Evolutionary conservation across 768 basidiomycete genomes (phyloP).

Genomic region (Hirschioporus abietinus): DNA sequence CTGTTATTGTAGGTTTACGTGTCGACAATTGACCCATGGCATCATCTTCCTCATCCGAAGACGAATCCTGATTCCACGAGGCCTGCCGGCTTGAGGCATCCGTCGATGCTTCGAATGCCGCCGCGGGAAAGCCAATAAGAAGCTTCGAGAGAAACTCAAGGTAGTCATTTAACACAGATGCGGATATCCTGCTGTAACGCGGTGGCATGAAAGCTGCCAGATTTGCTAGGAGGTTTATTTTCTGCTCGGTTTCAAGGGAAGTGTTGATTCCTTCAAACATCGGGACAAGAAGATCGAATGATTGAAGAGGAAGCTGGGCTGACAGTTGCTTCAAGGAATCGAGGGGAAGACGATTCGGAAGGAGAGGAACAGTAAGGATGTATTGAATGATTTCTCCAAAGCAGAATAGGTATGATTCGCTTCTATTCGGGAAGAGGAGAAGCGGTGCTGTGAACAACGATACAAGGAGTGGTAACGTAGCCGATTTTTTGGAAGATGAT

Average conservation of each 20-base stretch:
- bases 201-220: slow-evolving; percentile 59
- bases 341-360: slow-evolving; percentile 71
- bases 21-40: slow-evolving; percentile 16
- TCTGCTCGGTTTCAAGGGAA: slow-evolving; percentile 23
- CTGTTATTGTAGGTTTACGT: slow-evolving; percentile 29
- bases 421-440: slow-evolving; percentile 23
- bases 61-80: slow-evolving; percentile 4
- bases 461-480: slow-evolving; percentile 43
- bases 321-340: slow-evolving; percentile 59
- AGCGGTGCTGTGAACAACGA: slow-evolving; percentile 38
- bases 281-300: slow-evolving; percentile 29
- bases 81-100: background rate
- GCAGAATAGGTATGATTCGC: slow-evolving; percentile 26
- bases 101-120: slow-evolving; percentile 44
- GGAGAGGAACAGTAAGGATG: slow-evolving; percentile 68
- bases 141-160: slow-evolving; percentile 47
- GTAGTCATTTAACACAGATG: slow-evolving; percentile 44
- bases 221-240: slow-evolving; percentile 69
- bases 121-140: slow-evolving; percentile 46
- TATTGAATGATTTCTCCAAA: slow-evolving; percentile 40
- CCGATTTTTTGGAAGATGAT: slow-evolving; percentile 49
- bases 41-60: slow-evolving; percentile 26
- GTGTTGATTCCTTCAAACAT: slow-evolving; percentile 13
- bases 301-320: slow-evolving; percentile 52
- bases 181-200: slow-evolving; percentile 47